Evolutionary conservation across 345 rosid genomes (phyloP), one percentile per base, ranked within the genome.

Genomic region (Draba incana): DNA sequence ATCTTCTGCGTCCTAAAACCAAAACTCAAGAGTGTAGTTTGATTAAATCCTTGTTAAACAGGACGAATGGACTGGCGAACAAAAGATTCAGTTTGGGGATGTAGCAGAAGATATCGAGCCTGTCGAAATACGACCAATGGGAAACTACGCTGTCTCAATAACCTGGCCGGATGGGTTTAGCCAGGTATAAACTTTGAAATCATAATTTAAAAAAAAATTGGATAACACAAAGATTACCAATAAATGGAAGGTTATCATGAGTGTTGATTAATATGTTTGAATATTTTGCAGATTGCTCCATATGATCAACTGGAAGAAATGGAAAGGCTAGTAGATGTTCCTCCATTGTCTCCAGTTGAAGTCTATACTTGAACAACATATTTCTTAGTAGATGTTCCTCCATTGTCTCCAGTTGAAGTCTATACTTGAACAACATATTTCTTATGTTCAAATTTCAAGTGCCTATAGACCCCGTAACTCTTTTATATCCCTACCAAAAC

Each of bases 41-140:
- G n/a, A 9, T 8, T 33, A 8, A 2, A 53, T 30, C 33, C 35
- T 59, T 46, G 14, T 65, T 57, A 50, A 52, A 66, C 51, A 93
- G 97, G 98, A 93, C 35, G 97, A 90, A 74, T 88, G 97, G 98
- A 88, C 90, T 0, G 97, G 96, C 16, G 97, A 85, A 76, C 98
- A 90, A 75, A 90, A 88, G 58, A 72, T 93, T 75, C 90, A 85
- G 48, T 87, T 79, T 50, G 69, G 80, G 1, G 94, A 87, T 77
- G 71, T 90, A 78, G 88, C 92, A 4, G 96, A 90, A 75, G 92
- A 88, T 72, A 85, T 87, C 6, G 92, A 90, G 76, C 98, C 98
- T 14, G 89, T 84, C 61, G 98, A 93, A 38, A 93, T 90, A 62
- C 81, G 85, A 41, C 96, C 97, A 2, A 84, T 93, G 97, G 98